Evolutionary conservation across 768 basidiomycete genomes (phyloP).

Genomic region (Plicaturopsis crispa): DNA sequence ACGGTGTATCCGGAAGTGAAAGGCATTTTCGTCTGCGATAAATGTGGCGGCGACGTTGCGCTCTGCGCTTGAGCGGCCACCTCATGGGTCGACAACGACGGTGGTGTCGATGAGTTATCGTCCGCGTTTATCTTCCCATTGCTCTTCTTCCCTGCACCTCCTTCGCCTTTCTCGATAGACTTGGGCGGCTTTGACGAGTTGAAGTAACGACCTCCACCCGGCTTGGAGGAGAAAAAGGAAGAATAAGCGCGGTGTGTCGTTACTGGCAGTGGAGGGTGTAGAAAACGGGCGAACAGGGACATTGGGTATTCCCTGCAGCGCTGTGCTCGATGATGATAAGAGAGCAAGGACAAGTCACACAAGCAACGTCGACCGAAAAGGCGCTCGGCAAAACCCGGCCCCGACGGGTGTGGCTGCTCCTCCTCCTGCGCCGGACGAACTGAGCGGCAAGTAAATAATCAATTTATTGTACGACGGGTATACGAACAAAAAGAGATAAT

Average conservation of each 20-base stretch:
- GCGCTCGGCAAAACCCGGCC: not conserved
- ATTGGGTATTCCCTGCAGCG: slow-evolving; percentile 28
- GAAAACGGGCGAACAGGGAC: slow-evolving; percentile 44
- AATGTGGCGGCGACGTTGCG: slow-evolving; percentile 11
- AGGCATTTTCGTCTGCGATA: slow-evolving; percentile 10
- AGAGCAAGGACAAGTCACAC: too few species aligned
- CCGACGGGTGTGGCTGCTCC: too few species aligned
- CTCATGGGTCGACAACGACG: slow-evolving; percentile 13
- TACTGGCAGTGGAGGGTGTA: slow-evolving; percentile 38
- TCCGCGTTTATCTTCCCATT: slow-evolving; percentile 8
- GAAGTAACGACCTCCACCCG: slow-evolving; percentile 69
- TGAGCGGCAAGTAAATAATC: too few species aligned
- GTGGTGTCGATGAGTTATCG: slow-evolving; percentile 5
- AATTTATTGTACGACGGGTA: too few species aligned
- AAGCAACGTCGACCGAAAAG: slow-evolving; percentile 2
- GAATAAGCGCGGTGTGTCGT: slow-evolving; percentile 57
- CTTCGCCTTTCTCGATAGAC: slow-evolving; percentile 23
- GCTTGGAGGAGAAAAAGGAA: slow-evolving; percentile 73
- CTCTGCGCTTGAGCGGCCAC: slow-evolving; percentile 8
- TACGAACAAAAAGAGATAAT: too few species aligned
- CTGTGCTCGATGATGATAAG: too few species aligned
- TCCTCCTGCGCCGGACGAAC: too few species aligned
- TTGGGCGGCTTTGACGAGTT: slow-evolving; percentile 64
- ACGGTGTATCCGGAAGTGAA: slow-evolving; percentile 3
- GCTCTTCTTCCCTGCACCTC: slow-evolving; percentile 9